phyloP scores from a whole-genome alignment of 495 filamentous ascomycete genomes.

The Aspergillus asperescens region DNA sequence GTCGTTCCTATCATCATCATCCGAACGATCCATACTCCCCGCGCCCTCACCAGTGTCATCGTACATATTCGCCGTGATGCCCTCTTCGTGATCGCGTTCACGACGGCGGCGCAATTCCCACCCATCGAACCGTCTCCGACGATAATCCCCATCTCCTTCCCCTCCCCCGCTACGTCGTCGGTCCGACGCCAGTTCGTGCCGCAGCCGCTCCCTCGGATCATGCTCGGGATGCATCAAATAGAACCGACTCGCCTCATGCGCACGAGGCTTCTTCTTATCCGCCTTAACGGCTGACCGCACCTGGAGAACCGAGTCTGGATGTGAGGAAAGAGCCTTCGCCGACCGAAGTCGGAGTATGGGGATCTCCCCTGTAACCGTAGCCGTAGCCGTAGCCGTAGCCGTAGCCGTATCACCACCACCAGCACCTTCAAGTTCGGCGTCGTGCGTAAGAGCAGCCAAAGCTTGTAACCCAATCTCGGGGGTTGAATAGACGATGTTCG shows the following conservation, averaged over 20 bases:
- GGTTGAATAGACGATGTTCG: constrained; percentile 72
- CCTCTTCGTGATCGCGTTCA: constrained; percentile 46
- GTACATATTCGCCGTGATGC: constrained; percentile 71
- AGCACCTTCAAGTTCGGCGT: constrained; percentile 31
- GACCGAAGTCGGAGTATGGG: constrained; percentile 48
- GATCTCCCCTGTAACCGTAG: constrained; percentile 23
- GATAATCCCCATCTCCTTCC: constrained; percentile 56
- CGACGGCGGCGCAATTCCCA: constrained; percentile 49
- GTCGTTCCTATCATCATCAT: constrained; percentile 28
- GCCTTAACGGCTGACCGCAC: constrained; percentile 67
- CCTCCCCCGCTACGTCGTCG: constrained; percentile 48
- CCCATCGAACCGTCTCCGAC: constrained; percentile 52
- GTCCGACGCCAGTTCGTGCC: constrained; percentile 38
- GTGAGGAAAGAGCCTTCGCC: constrained; percentile 59
- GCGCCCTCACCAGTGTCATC: constrained; percentile 56
- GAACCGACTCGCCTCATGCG: constrained; percentile 76
- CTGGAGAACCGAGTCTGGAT: constrained; percentile 63
- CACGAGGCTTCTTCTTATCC: constrained; percentile 73
- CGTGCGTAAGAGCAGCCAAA: constrained; percentile 56
- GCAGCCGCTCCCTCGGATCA: constrained; percentile 70
- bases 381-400: not conserved
- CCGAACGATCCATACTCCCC: constrained; percentile 25
- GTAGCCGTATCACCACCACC: not conserved
- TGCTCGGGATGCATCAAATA: constrained; percentile 87
- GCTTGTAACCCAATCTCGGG: constrained; percentile 66